Evolutionary conservation across 805 yeast species (phyloP).

Genomic region (Starmerella floricola): DNA sequence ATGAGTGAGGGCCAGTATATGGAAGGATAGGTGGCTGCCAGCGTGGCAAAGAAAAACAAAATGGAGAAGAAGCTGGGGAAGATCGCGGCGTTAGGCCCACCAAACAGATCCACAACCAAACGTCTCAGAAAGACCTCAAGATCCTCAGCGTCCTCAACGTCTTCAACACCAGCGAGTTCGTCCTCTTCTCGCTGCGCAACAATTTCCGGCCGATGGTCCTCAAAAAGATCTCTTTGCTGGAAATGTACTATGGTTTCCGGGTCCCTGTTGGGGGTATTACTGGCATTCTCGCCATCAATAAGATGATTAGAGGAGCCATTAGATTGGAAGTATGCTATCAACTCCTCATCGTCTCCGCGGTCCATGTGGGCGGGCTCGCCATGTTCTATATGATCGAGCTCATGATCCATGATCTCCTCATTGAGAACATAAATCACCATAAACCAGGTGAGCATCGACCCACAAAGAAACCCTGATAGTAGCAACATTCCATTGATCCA

Average conservation of each 20-base stretch:
- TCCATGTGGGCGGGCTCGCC: constrained; percentile 20
- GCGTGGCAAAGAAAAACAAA: not conserved
- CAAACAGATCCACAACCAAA: constrained; percentile 1
- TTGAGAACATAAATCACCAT: constrained; percentile 13
- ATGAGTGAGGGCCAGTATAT: not conserved
- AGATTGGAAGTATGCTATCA: constrained; percentile 5
- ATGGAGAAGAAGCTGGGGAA: not conserved
- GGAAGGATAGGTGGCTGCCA: not conserved
- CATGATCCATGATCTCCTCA: constrained; percentile 16
- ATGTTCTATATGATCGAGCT: constrained; percentile 18
- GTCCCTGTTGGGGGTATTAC: not conserved
- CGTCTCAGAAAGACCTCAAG: constrained; percentile 2
- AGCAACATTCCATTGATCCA: constrained; percentile 13
- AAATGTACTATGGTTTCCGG: not conserved
- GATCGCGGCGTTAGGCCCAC: constrained; percentile 2
- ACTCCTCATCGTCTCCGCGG: constrained; percentile 14
- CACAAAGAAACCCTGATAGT: not conserved
- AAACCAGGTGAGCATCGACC: constrained; percentile 9
- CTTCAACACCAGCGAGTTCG: constrained; percentile 1
- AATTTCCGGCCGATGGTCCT: not conserved
- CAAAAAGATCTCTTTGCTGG: not conserved
- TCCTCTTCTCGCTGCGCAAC: constrained; percentile 1
- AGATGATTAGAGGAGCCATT: not conserved
- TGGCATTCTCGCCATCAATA: not conserved
- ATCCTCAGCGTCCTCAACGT: constrained; percentile 7